Evolutionary conservation across 1,284 basidiomycete species (phyloP), one percentile per base, ranked within the genome.

Genomic region (Phellopilus nigrolimitatus): DNA sequence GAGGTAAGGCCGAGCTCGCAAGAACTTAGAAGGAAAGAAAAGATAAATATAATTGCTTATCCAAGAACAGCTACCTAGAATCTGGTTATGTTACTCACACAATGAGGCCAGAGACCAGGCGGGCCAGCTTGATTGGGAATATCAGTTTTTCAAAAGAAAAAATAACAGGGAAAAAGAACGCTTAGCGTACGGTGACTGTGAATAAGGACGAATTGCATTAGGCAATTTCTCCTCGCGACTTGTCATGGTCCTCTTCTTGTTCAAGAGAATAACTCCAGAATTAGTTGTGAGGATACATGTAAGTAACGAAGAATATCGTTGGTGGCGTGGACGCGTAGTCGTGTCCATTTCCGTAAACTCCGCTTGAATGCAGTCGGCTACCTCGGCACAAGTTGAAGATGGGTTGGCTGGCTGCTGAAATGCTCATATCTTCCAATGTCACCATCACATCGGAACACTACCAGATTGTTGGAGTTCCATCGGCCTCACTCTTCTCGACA

Each of bases 381-480:
- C 9, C 12, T 10, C 17, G 38, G 22, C 38, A 17, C 38, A 17
- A 17, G n/a, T 33, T n/a, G 31, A 33, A 9, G 31, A 9, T n/a
- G 9, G n/a, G 9, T n/a, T 9, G 9, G n/a, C 9, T 9, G 31
- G n/a, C 12, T 12, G 3, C n/a, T 22, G 21, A 25, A 5, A 43
- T 25, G 21, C 41, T 43, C 19, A 33, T 22, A n/a, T 15, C 21
- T 25, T 2, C 41, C 10, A 33, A 33, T 33, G 31, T 37, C 34
- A 37, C 34, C 34, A 17, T 37, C 34, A 17, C 34, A 38, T 12
- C 44, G 41, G 22, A 17, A 22, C 8, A 51, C 24, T 21, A 51
- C 43, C 15, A 44, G 38, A 15, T 37, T 54, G 19, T 33, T 54
- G 6, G 41, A 54, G 22, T 54, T 36, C 33, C 52, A 54, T 42